phyloP scores from a whole-genome alignment of 805 yeast genomes.

The Wickerhamomyces silvicola region DNA sequence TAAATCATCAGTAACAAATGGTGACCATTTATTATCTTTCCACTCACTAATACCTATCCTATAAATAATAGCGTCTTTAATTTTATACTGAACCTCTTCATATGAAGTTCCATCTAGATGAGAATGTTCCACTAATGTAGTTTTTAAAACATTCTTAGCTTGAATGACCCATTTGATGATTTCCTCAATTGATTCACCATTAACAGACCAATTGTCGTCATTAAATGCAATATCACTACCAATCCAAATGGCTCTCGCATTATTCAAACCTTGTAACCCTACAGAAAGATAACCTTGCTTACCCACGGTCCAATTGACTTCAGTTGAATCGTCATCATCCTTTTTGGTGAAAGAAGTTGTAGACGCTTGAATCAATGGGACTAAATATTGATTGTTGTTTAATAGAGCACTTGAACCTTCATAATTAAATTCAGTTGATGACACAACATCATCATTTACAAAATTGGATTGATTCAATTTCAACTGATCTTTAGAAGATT shows the following conservation, averaged over 20 bases:
- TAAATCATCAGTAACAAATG: slow-evolving; percentile 54
- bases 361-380: slow-evolving; percentile 67
- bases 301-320: slow-evolving; percentile 70
- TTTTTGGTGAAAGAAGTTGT: slow-evolving; percentile 55
- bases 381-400: slow-evolving; percentile 57
- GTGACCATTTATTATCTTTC: slow-evolving; percentile 59
- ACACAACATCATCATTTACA: slow-evolving; percentile 17
- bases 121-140: slow-evolving; percentile 47
- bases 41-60: slow-evolving; percentile 41
- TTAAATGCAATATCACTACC: slow-evolving; percentile 59
- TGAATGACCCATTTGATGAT: slow-evolving; percentile 70
- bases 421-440: slow-evolving; percentile 24
- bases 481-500: slow-evolving; percentile 21
- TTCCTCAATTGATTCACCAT: slow-evolving; percentile 36
- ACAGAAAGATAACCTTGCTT: slow-evolving; percentile 70
- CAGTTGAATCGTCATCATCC: slow-evolving; percentile 38
- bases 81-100: slow-evolving; percentile 50
- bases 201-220: slow-evolving; percentile 26
- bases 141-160: slow-evolving; percentile 55
- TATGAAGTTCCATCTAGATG: slow-evolving; percentile 39
- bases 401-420: slow-evolving; percentile 64
- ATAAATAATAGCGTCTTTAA: slow-evolving; percentile 65
- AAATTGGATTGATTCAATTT: slow-evolving; percentile 10
- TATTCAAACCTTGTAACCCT: slow-evolving; percentile 72
- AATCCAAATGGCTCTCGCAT: slow-evolving; percentile 75